Base-by-base conservation (phyloP, 108 stramenopile species). In the Phaeodactylum tricornutum region DNA sequence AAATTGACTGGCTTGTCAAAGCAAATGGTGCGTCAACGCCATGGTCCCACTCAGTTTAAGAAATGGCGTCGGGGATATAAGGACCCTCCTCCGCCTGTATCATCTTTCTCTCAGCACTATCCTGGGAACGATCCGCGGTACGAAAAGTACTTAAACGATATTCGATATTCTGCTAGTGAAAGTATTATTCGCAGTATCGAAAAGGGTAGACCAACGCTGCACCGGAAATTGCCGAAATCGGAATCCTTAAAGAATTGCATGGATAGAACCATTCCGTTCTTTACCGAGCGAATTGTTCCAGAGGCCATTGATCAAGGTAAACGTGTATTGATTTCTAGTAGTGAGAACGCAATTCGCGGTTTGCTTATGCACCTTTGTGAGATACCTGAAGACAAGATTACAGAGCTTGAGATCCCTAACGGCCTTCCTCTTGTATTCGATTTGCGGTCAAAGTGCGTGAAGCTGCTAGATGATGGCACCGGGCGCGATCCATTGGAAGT, bases 321-420 rank as follows among this genome's bases (percentile, higher is more conserved):
- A 72, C 71, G 87, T 14, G 92, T 99, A 2, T 54, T 99, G 16
- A 94, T 99, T 30, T 84, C 90, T 11, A 91, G 91, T 30, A 92
- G 92, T 47, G 98, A 97, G 50, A 98, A 98, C 76, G 92, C 94
- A n/a, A 92, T 99, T 41, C 87, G 98, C 38, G 98, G 96, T 0
- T 64, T 99, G 3, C 66, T 98, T 8, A 97, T 98, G 93, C 88
- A 97, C 61, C 65, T 99, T 3, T 97, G 96, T 53, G 93, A 87
- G 24, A 98, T 99, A 29, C 87, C 94, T 8, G 84, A 84, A 25
- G 92, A 94, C 0, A 83, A 87, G 36, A 95, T 99, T 44, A 69
- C 79, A 0, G 89, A 68, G 4, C 56, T 98, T 15, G 87, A 98
- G 60, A 92, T 98, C 41, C 98, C 98, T 0, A 98, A 96, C 34